Evolutionary conservation across 2,329 filamentous ascomycete species (phyloP).

Genomic region (Tolypocladium endophyticum): DNA sequence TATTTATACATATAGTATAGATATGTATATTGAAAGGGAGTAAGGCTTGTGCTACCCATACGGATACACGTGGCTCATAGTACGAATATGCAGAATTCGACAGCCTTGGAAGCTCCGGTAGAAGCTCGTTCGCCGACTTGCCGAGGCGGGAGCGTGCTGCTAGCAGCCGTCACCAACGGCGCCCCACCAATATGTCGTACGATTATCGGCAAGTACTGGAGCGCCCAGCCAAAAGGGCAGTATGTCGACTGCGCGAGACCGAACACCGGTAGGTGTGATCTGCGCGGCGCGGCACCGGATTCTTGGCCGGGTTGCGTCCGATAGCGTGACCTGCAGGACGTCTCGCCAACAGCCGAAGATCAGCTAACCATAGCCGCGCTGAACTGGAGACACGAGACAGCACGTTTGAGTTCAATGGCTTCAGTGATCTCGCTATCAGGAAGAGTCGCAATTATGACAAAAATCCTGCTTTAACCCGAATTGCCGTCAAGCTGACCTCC

Average conservation of each 20-base stretch:
- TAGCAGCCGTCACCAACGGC: background rate
- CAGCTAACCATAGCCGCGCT: background rate
- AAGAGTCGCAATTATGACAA: background rate
- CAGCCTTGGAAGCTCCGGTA: background rate
- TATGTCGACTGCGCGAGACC: background rate
- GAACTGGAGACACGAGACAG: background rate
- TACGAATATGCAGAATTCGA: background rate
- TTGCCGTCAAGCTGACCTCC: background rate
- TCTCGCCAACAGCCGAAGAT: background rate
- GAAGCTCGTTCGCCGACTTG: background rate
- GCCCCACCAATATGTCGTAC: background rate
- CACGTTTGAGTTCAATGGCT: background rate
- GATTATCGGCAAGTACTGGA: background rate
- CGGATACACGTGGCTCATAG: background rate
- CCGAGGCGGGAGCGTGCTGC: background rate
- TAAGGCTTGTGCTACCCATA: background rate
- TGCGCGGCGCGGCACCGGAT: background rate
- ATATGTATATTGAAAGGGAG: background rate
- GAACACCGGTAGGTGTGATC: background rate
- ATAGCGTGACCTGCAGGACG: background rate
- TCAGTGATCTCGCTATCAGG: background rate
- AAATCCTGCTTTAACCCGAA: background rate
- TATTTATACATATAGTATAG: too few species aligned
- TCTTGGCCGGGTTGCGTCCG: background rate
- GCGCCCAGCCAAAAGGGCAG: background rate